A percentile compares a stretch with the other conserved stretches of the same genome.
Conservation (phyloP, 257 asterid species). For the Cruciata laevipes region DNA sequence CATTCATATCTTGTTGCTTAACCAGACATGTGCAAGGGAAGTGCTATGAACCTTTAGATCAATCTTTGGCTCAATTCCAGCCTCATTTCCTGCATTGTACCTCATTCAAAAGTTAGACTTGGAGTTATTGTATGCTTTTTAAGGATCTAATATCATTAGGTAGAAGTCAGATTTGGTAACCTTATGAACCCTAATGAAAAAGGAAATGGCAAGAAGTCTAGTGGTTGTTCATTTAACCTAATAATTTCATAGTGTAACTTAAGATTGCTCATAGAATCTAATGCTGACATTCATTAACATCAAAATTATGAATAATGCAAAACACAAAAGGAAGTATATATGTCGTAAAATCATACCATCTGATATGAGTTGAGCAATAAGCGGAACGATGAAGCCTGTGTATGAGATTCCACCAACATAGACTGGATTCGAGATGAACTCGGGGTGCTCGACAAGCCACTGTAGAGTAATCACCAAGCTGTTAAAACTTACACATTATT, state of each 20-base stretch:
- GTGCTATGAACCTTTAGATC: slow-evolving; percentile 16
- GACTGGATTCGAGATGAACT: slow-evolving; percentile 17
- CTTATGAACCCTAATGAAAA: neutral
- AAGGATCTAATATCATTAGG: too few species aligned
- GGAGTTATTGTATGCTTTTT: too few species aligned
- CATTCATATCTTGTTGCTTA: too few species aligned
- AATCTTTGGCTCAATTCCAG: slow-evolving; percentile 16
- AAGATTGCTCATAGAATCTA: too few species aligned
- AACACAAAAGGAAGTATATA: neutral
- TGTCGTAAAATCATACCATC: slow-evolving; percentile 8
- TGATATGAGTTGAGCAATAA: slow-evolving; percentile 22
- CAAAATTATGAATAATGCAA: neutral
- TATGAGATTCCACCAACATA: slow-evolving; percentile 26
- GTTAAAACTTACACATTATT: too few species aligned
- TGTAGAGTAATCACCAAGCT: neutral
- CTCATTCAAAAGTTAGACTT: neutral
- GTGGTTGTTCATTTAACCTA: too few species aligned
- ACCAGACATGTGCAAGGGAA: too few species aligned
- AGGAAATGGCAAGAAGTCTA: too few species aligned
- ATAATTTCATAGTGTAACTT: too few species aligned
- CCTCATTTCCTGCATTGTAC: slow-evolving; percentile 18
- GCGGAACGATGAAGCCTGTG: slow-evolving; percentile 18
- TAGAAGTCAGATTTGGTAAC: too few species aligned
- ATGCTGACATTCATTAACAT: too few species aligned
- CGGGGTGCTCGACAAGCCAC: slow-evolving; percentile 26